Percentiles rank a stretch among this genome's conserved stretches.
phyloP scores from a whole-genome alignment of 2,329 filamentous ascomycete genomes.

The Lachnellula subtilissima region DNA sequence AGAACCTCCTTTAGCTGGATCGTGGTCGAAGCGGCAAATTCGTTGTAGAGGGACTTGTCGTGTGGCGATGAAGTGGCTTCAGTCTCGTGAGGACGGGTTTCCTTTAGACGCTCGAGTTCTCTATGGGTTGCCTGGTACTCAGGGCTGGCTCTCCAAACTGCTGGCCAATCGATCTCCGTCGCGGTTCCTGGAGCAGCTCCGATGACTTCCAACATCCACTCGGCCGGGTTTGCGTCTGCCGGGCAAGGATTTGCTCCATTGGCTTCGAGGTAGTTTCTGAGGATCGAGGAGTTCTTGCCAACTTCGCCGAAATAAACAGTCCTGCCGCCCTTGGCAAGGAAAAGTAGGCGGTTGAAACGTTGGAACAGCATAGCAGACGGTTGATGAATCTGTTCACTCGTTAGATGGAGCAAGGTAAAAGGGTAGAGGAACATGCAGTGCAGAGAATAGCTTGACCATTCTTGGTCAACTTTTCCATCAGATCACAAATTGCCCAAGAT shows the following conservation, averaged over 20 bases:
- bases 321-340: constrained; percentile 68
- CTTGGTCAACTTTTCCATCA: constrained; percentile 83
- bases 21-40: constrained; percentile 57
- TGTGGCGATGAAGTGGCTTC: constrained; percentile 20
- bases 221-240: constrained; percentile 69
- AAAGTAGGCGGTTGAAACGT: constrained; percentile 75
- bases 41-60: constrained; percentile 46
- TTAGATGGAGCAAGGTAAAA: constrained; percentile 1
- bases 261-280: constrained; percentile 71
- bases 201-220: constrained; percentile 68
- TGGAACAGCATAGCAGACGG: constrained; percentile 91
- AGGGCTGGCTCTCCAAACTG: constrained; percentile 52
- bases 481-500: constrained; percentile 82
- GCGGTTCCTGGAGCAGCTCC: constrained; percentile 56
- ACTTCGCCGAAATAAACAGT: constrained; percentile 81
- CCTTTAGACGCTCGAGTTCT: constrained; percentile 51
- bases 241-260: constrained; percentile 63
- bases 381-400: constrained; percentile 64
- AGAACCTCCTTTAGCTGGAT: constrained; percentile 51
- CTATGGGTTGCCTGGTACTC: constrained; percentile 36
- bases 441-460: constrained; percentile 87
- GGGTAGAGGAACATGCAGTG: constrained; percentile 42
- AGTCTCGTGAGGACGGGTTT: constrained; percentile 35
- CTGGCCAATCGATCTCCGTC: constrained; percentile 56
- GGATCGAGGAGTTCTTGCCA: constrained; percentile 60